These are phyloP conservation scores for Ophiostoma ulmi DNA, from an alignment of 2,329 filamentous ascomycete species.

Conservation along the genomic window DNA sequence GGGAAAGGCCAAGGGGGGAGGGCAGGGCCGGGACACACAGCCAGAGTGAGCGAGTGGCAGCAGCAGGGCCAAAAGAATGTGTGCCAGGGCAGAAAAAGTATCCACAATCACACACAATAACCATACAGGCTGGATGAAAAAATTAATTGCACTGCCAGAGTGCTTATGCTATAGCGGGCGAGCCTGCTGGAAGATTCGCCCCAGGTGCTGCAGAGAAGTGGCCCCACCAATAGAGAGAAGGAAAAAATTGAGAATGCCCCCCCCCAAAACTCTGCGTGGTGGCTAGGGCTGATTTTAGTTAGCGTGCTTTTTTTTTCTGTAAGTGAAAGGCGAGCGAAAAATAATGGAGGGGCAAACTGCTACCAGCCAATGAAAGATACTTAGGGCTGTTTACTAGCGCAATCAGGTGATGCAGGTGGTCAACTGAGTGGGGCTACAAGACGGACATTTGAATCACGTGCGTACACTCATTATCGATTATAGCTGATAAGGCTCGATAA, in stretches of 20 bases:
- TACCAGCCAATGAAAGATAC: neutral
- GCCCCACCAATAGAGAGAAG: constrained; percentile 10
- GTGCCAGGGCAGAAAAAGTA: constrained; percentile 14
- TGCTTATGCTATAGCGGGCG: neutral
- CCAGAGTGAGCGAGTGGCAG: constrained; percentile 6
- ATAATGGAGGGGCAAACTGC: constrained; percentile 1
- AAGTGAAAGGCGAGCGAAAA: neutral
- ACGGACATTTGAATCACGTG: neutral
- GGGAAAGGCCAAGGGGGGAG: neutral
- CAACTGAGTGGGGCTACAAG: neutral
- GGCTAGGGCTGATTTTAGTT: constrained; percentile 12
- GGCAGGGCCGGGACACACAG: constrained; percentile 10
- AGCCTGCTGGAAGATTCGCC: constrained; percentile 5
- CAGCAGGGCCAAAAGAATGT: neutral
- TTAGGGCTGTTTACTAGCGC: neutral
- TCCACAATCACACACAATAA: constrained; percentile 14
- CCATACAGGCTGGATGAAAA: constrained; percentile 2
- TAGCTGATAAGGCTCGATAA: neutral
- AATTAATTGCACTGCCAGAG: neutral
- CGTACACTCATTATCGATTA: neutral
- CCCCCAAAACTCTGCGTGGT: constrained; percentile 13
- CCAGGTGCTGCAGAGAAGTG: neutral
- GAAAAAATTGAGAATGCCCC: constrained; percentile 11
- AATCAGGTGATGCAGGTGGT: neutral
- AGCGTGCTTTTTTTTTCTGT: neutral